Conservation (phyloP, 768 basidiomycete species). For the Filobasidium floriforme region DNA sequence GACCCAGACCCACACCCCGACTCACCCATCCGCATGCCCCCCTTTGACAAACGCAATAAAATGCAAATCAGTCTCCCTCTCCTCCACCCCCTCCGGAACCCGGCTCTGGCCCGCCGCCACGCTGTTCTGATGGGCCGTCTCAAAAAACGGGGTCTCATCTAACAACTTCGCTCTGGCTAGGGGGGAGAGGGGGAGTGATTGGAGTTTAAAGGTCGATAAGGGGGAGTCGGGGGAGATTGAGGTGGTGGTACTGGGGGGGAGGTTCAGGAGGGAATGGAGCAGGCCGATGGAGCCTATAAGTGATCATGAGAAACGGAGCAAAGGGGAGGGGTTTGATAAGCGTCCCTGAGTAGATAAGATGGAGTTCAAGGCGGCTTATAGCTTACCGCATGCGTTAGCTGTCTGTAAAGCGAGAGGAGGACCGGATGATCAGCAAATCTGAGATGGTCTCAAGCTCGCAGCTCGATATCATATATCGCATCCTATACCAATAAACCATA, state of each 20-base stretch:
- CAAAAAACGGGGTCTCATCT: constrained; percentile 67
- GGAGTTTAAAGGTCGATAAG: constrained; percentile 37
- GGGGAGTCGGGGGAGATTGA: constrained; percentile 29
- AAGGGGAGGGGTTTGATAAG: background rate
- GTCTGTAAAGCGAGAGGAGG: constrained; percentile 58
- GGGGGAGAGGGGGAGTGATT: constrained; percentile 29
- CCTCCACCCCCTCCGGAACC: constrained; percentile 48
- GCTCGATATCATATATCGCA: no score
- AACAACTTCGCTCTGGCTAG: constrained; percentile 66
- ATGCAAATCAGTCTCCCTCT: constrained; percentile 69
- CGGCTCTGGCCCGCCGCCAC: constrained; percentile 63
- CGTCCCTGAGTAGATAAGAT: background rate
- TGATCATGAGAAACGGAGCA: no score
- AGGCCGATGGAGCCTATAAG: constrained; percentile 63
- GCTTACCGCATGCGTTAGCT: constrained; percentile 65
- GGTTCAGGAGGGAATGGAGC: constrained; percentile 74
- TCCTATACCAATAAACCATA: no score
- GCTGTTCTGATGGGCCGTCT: constrained; percentile 64
- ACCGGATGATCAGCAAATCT: no score
- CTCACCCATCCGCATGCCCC: constrained; percentile 46
- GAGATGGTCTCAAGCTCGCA: no score
- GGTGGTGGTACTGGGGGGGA: constrained; percentile 45
- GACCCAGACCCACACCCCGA: background rate
- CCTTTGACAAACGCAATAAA: constrained; percentile 81
- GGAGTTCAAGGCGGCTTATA: background rate